A percentile compares a stretch with the other conserved stretches of the same genome.
Evolutionary conservation across 139 green algal genomes (phyloP).

Genomic region (Picochlorum costavermella): DNA sequence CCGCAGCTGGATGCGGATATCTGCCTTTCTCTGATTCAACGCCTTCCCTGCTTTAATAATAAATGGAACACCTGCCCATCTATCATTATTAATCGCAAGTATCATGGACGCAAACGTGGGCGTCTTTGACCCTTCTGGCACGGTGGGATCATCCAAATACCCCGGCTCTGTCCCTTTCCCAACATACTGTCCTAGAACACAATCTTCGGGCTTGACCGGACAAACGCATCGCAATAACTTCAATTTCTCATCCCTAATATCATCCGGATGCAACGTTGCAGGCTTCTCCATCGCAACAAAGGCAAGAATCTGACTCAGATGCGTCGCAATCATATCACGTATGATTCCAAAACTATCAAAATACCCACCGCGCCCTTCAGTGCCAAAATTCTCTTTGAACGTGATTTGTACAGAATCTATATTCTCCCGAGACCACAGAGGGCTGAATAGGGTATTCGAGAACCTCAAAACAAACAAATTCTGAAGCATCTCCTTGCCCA

Average conservation of each 20-base stretch:
- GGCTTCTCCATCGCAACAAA: conserved; percentile 87
- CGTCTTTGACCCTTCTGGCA: conserved; percentile 63
- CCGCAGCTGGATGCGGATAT: conserved; percentile 53
- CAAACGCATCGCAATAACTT: conserved; percentile 73
- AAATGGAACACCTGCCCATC: conserved; percentile 83
- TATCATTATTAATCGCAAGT: conserved; percentile 84
- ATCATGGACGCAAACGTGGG: conserved; percentile 83
- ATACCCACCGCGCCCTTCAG: conserved; percentile 87
- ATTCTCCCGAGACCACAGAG: conserved; percentile 73
- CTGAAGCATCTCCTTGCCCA: conserved; percentile 95
- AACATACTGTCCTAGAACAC: conserved; percentile 92
- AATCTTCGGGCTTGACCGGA: conserved; percentile 42
- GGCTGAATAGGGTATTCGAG: conserved; percentile 80
- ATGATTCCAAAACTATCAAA: conserved; percentile 98
- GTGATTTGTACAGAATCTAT: conserved; percentile 86
- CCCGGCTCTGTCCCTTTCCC: conserved; percentile 18
- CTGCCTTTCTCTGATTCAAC: conserved; percentile 56
- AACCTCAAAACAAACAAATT: conserved; percentile 97
- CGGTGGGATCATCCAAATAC: conserved; percentile 86
- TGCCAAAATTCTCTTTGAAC: conserved; percentile 92
- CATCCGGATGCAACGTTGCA: conserved; percentile 71
- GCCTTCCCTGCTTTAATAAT: conserved; percentile 94
- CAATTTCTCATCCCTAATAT: conserved; percentile 92
- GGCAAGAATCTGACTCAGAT: conserved; percentile 67
- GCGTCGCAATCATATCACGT: conserved; percentile 91